Evolutionary conservation across 306 rosid species (phyloP).

Genomic region (Sindora glabra): DNA sequence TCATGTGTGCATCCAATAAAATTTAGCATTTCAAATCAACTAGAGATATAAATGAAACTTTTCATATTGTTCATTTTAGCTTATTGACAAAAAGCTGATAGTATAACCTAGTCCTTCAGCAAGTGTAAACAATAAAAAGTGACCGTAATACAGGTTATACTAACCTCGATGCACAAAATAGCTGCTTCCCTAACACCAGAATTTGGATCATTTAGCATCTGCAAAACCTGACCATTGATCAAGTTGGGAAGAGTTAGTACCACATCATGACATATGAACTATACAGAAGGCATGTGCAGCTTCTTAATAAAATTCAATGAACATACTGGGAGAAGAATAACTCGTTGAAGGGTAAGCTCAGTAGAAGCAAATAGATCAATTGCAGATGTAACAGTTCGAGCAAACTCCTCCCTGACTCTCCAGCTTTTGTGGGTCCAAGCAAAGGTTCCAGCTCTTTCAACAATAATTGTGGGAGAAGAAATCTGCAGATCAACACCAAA

Average conservation of each 20-base stretch:
- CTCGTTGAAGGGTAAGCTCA: conserved; percentile 89
- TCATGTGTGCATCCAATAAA: background rate
- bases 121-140: conserved; percentile 1
- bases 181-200: conserved; percentile 92
- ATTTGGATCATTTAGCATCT: conserved; percentile 79
- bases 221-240: conserved; percentile 63
- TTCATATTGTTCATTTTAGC: background rate
- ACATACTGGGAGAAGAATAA: conserved; percentile 87
- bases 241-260: conserved; percentile 8
- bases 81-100: conserved; percentile 5
- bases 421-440: conserved; percentile 96
- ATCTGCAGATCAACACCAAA: conserved; percentile 46
- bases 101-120: background rate
- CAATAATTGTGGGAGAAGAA: conserved; percentile 95
- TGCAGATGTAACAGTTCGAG: conserved; percentile 90
- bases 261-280: background rate
- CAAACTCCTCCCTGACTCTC: conserved; percentile 98
- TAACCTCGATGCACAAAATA: conserved; percentile 84
- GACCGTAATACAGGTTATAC: conserved; percentile 5
- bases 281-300: background rate
- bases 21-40: background rate
- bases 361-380: conserved; percentile 87
- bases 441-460: conserved; percentile 94
- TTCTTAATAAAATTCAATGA: conserved; percentile 7
- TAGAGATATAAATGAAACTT: background rate